These are phyloP conservation scores for Mortierella hygrophila DNA, from an alignment of 192 early-diverging fungal genomes.

Conservation along the genomic window DNA sequence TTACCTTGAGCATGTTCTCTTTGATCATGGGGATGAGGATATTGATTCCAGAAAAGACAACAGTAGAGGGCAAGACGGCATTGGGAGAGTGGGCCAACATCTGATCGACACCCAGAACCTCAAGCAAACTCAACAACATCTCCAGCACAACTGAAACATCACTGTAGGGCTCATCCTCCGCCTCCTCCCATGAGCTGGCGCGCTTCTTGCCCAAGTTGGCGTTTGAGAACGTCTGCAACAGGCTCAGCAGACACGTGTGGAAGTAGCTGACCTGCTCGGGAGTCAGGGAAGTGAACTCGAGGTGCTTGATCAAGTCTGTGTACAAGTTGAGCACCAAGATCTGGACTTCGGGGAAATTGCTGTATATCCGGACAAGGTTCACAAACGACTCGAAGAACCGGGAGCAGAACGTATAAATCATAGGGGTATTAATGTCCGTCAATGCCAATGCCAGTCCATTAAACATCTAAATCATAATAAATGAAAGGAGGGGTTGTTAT, in stretches of 20 bases:
- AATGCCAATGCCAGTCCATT: conserved; percentile 79
- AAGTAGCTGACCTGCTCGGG: conserved; percentile 63
- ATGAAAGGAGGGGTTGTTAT: neutral
- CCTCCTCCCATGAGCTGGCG: conserved; percentile 56
- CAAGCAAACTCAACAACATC: conserved; percentile 53
- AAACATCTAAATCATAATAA: conserved; percentile 69
- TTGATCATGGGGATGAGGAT: conserved; percentile 79
- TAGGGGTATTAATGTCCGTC: conserved; percentile 70
- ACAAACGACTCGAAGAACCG: conserved; percentile 74
- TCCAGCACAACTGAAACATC: conserved; percentile 73
- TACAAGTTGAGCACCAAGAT: conserved; percentile 72
- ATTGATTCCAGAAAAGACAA: conserved; percentile 80
- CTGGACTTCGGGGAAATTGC: conserved; percentile 72
- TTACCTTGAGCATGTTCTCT: conserved; percentile 76
- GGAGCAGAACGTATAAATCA: conserved; percentile 68
- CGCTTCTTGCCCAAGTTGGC: conserved; percentile 67
- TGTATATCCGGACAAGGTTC: conserved; percentile 76
- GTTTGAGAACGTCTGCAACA: conserved; percentile 69
- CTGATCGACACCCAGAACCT: conserved; percentile 40
- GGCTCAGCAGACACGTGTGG: conserved; percentile 60
- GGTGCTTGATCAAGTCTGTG: conserved; percentile 63
- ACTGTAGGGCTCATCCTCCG: conserved; percentile 75
- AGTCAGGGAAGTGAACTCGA: conserved; percentile 58
- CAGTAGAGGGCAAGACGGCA: conserved; percentile 61
- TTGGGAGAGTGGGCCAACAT: conserved; percentile 48